Conservation (phyloP, 225 moss, liverwort and hornwort species). For the Physcomitrellopsis africana region DNA sequence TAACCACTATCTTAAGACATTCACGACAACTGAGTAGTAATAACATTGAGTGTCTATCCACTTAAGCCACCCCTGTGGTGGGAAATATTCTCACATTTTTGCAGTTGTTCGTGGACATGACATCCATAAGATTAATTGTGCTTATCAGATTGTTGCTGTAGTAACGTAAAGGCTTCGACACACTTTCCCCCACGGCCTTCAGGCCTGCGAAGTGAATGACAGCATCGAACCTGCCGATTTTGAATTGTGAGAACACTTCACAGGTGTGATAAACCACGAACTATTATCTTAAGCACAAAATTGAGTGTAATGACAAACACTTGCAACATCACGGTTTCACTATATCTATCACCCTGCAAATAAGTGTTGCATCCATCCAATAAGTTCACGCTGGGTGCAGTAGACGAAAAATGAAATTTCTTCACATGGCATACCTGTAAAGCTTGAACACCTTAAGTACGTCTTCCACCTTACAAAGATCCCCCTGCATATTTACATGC, state of each 20-base stretch:
- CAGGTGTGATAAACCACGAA: conserved; percentile 4
- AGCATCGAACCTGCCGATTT: conserved; percentile 77
- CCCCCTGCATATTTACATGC: conserved; percentile 43
- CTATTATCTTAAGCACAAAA: not conserved
- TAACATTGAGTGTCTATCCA: not conserved
- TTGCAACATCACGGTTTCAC: not conserved
- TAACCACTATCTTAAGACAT: not conserved
- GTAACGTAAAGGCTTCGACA: conserved; percentile 82
- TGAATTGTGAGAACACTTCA: conserved; percentile 14
- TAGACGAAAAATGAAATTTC: not conserved
- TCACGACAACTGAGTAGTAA: not conserved
- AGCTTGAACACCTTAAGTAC: conserved; percentile 48
- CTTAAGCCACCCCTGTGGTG: not conserved
- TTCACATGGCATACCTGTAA: conserved; percentile 35
- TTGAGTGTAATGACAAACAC: not conserved
- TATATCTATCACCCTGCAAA: not conserved
- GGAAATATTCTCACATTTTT: conserved; percentile 64
- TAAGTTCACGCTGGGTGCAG: not conserved
- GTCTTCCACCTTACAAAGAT: conserved; percentile 48
- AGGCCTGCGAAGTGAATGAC: conserved; percentile 96
- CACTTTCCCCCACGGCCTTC: conserved; percentile 90
- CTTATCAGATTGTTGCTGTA: conserved; percentile 82
- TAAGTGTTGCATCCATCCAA: not conserved
- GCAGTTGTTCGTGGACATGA: conserved; percentile 83
- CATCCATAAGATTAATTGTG: conserved; percentile 75